Percentiles rank a stretch among this genome's conserved stretches.
Conservation (phyloP, 441 rosid species). For the Pelargonium hybrid region DNA sequence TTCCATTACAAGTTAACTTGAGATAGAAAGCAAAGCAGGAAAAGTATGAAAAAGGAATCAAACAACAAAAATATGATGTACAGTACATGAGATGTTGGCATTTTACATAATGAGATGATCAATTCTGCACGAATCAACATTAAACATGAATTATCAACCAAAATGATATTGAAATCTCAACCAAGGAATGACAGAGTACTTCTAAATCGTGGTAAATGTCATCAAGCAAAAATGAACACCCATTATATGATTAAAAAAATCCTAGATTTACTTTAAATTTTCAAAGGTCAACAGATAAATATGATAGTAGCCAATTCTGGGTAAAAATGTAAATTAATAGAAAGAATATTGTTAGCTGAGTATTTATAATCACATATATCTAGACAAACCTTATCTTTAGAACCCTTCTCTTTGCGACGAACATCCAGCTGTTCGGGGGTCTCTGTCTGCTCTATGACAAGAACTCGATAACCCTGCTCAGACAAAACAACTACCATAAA, state of each 20-base stretch:
- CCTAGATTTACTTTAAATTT: background rate
- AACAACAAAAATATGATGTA: background rate
- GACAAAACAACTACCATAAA: conserved; percentile 22
- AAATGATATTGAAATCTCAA: background rate
- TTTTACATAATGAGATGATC: conserved; percentile 3
- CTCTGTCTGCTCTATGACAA: conserved; percentile 94
- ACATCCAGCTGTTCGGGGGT: conserved; percentile 93
- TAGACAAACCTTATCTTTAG: conserved; percentile 76
- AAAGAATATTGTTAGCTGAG: background rate
- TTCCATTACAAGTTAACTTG: background rate
- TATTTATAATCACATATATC: conserved; percentile 10
- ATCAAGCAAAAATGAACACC: background rate
- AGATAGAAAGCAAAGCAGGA: conserved; percentile 3
- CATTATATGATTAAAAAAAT: background rate
- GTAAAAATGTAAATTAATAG: background rate
- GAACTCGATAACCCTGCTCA: conserved; percentile 90
- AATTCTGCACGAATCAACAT: background rate
- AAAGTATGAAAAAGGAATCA: background rate
- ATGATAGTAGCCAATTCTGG: conserved; percentile 2
- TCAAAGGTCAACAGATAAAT: conserved; percentile 3
- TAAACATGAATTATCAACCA: background rate
- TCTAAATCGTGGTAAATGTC: background rate
- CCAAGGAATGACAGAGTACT: background rate
- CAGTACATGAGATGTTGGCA: background rate
- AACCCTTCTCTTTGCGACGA: conserved; percentile 83